A percentile compares a stretch with the other conserved stretches of the same genome.
Conservation (phyloP, 176 grass and related monocot species). For the Eragrostis curvula region DNA sequence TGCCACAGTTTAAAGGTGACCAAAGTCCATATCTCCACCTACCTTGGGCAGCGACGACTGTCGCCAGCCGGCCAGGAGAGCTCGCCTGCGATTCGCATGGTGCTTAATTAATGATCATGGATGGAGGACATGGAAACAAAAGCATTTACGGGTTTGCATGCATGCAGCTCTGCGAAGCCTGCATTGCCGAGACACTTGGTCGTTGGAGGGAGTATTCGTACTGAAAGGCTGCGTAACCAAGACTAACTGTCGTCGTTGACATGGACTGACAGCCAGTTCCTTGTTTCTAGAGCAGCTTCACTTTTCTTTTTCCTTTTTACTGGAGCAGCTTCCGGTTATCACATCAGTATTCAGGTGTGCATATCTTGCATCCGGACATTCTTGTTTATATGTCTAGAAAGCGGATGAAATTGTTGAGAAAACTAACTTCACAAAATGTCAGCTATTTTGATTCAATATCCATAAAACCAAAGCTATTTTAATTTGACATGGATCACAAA, state of each 20-base stretch:
- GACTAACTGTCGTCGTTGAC: constrained; percentile 63
- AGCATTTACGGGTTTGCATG: constrained; percentile 36
- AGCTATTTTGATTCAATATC: too few species aligned
- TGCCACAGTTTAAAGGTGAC: neutral
- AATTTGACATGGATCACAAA: too few species aligned
- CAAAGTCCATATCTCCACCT: constrained; percentile 10
- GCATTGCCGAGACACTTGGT: constrained; percentile 9
- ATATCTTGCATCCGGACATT: neutral
- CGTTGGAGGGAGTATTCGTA: neutral
- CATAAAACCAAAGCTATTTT: too few species aligned
- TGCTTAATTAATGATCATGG: neutral
- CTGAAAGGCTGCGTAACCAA: constrained; percentile 39
- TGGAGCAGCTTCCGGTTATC: neutral
- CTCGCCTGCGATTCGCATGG: neutral
- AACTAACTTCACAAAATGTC: too few species aligned
- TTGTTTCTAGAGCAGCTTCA: constrained; percentile 16
- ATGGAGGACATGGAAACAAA: constrained; percentile 46
- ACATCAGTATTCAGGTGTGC: neutral
- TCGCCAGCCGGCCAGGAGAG: neutral
- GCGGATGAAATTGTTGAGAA: too few species aligned
- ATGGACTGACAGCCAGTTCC: constrained; percentile 26
- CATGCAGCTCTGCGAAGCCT: constrained; percentile 39
- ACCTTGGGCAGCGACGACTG: constrained; percentile 29
- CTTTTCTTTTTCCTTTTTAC: neutral
- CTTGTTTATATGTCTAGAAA: too few species aligned